Percentiles rank a stretch among this genome's conserved stretches.
phyloP scores from a whole-genome alignment of 805 yeast species.

The Clavispora phyllophila region DNA sequence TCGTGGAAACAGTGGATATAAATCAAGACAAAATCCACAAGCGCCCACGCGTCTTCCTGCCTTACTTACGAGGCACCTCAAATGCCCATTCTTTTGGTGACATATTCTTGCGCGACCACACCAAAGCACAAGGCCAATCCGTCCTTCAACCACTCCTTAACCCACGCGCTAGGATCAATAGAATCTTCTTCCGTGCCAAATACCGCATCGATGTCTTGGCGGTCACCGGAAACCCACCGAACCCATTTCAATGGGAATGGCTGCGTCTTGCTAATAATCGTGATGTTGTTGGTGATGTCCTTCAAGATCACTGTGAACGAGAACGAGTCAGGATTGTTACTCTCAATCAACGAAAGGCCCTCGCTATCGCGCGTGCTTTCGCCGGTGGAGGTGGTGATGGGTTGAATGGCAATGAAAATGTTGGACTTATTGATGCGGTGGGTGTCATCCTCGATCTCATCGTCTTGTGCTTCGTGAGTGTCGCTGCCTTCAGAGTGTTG shows the following conservation, averaged over 20 bases:
- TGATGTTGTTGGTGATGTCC: conserved; percentile 74
- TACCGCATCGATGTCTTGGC: conserved; percentile 15
- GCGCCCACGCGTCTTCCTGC: no score
- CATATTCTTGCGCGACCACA: conserved; percentile 84
- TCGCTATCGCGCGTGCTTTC: conserved; percentile 5
- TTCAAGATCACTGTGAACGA: conserved; percentile 69
- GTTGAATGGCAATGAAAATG: conserved; percentile 66
- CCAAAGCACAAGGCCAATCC: conserved; percentile 81
- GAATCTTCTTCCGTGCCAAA: conserved; percentile 17
- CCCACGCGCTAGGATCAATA: conserved; percentile 42
- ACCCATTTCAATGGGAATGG: conserved; percentile 90
- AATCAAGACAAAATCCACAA: no score
- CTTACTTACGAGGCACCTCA: conserved; percentile 17
- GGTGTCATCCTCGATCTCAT: conserved; percentile 16
- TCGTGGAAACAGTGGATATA: no score
- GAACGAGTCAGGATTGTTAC: conserved; percentile 51
- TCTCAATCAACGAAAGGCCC: conserved; percentile 35
- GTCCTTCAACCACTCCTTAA: conserved; percentile 39
- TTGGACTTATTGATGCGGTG: conserved; percentile 44
- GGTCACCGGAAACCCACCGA: conserved; percentile 71
- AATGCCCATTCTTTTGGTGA: conserved; percentile 82
- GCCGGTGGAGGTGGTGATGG: conserved; percentile 34
- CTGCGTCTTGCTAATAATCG: conserved; percentile 75
- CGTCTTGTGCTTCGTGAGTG: conserved; percentile 19
- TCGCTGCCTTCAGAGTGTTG: neutral